Base-by-base conservation (phyloP, 148 eudicot genomes). In the Dysphania ambrosioides region DNA sequence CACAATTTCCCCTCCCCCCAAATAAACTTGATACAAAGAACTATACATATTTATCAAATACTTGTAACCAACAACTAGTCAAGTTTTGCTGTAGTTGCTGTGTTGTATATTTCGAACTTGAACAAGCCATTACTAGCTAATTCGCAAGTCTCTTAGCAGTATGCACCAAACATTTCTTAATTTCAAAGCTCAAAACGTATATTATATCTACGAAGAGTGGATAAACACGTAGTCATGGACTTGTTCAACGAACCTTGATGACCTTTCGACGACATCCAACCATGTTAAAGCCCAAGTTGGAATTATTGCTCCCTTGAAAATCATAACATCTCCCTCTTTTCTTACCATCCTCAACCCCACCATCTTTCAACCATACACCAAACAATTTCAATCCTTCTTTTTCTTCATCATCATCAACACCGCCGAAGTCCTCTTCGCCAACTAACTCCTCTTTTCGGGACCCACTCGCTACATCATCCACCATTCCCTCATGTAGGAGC, bases 321-420 rank as follows among this genome's bases (percentile, higher is more conserved):
- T 76, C 80, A 51, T 44, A 66, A 51, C 83, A 77, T 38, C 85
- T 73, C 6, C 81, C 84, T 47, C 86, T 71, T 73, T 84, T 84
- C 30, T 70, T 78, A 2, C 73, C 70, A 3, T 31, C 53, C 35
- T 62, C 73, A 30, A 61, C 47, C 40, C 42, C 77, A 26, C 67
- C 77, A 23, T 76, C 71, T 42, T 85, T 79, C 75, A 85, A 74
- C 87, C 82, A 74, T 27, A 85, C 87, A 76, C 87, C 87, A 63
- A 85, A 85, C 83, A 85, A 71, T 63, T 80, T 85, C 83, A 85
- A 71, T 55, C 85, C 85, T 30, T 77, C 77, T 15, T 68, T 79
- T 77, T 78, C 72, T 18, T 71, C 80, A 10, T 53, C 35, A 11
- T 60, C 35, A 18, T 51, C 66, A 13, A 26, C 41, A 31, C 2